Conservation (phyloP, 345 rosid species). For the Clarkia xantiana region DNA sequence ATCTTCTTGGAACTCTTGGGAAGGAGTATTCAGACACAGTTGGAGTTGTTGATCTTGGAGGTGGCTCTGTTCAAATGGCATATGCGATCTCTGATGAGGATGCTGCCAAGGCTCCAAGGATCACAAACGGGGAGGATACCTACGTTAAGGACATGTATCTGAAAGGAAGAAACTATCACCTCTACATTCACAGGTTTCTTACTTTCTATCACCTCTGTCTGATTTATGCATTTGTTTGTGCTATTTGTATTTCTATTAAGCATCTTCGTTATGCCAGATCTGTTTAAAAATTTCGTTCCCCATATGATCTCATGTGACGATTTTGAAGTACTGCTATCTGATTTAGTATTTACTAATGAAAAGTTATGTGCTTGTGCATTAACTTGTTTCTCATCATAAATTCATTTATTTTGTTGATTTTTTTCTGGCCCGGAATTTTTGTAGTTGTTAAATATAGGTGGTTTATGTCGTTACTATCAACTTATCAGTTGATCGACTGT, state of each 20-base stretch:
- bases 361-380: too few species aligned
- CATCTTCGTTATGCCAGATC: background rate
- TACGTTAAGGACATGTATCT: constrained; percentile 69
- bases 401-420: too few species aligned
- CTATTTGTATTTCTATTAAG: background rate
- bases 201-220: background rate
- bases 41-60: constrained; percentile 98
- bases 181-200: constrained; percentile 86
- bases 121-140: constrained; percentile 58
- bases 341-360: too few species aligned
- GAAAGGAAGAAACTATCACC: constrained; percentile 63
- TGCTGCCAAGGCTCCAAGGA: constrained; percentile 63
- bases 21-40: constrained; percentile 58
- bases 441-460: too few species aligned
- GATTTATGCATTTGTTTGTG: background rate
- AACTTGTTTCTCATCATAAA: too few species aligned
- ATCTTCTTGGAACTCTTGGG: constrained; percentile 69
- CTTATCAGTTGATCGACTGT: too few species aligned
- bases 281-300: too few species aligned
- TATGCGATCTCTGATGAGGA: constrained; percentile 76
- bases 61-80: constrained; percentile 99
- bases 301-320: too few species aligned
- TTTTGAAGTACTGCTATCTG: too few species aligned
- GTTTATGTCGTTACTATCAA: too few species aligned
- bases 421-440: too few species aligned